Evolutionary conservation across 768 basidiomycete species (phyloP).

Genomic region (Mycena rebaudengoi): DNA sequence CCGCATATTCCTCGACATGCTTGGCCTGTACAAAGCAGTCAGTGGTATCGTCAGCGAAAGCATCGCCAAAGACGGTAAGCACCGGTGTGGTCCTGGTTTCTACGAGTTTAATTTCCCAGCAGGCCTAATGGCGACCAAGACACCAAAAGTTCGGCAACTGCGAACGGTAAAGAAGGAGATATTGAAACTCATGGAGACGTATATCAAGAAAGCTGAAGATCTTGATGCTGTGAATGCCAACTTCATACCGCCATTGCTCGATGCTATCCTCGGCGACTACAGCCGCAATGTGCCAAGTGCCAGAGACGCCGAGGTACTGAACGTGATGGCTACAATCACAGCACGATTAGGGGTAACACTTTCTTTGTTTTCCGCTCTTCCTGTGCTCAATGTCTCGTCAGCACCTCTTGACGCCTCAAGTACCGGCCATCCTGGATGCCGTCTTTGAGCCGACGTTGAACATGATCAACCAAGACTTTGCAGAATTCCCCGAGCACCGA

Average conservation of each 20-base stretch:
- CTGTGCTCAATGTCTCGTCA: slow-evolving; percentile 42
- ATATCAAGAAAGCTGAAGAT: slow-evolving; percentile 97
- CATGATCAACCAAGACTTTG: slow-evolving; percentile 99
- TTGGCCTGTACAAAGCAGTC: slow-evolving; percentile 96
- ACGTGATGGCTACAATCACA: slow-evolving; percentile 96
- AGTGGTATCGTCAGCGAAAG: slow-evolving; percentile 96
- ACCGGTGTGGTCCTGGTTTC: neutral
- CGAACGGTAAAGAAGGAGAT: slow-evolving; percentile 99
- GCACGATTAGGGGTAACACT: slow-evolving; percentile 86
- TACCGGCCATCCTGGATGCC: slow-evolving; percentile 93
- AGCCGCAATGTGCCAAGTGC: slow-evolving; percentile 92
- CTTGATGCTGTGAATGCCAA: slow-evolving; percentile 90
- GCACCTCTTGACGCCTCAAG: slow-evolving; percentile 90
- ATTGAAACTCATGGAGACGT: slow-evolving; percentile 95
- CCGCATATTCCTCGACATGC: slow-evolving; percentile 96
- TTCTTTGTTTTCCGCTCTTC: slow-evolving; percentile 24
- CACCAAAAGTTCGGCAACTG: slow-evolving; percentile 92
- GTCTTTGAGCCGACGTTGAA: slow-evolving; percentile 96
- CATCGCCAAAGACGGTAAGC: slow-evolving; percentile 82
- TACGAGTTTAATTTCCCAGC: slow-evolving; percentile 16
- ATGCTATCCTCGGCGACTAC: slow-evolving; percentile 98
- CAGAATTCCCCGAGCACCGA: slow-evolving; percentile 98
- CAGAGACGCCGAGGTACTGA: slow-evolving; percentile 95
- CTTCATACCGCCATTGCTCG: slow-evolving; percentile 93
- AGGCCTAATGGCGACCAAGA: slow-evolving; percentile 95